Evolutionary conservation across 1,139 yeast species (phyloP), one percentile per base, ranked within the genome.

Genomic region (Yamadazyma blattariae): DNA sequence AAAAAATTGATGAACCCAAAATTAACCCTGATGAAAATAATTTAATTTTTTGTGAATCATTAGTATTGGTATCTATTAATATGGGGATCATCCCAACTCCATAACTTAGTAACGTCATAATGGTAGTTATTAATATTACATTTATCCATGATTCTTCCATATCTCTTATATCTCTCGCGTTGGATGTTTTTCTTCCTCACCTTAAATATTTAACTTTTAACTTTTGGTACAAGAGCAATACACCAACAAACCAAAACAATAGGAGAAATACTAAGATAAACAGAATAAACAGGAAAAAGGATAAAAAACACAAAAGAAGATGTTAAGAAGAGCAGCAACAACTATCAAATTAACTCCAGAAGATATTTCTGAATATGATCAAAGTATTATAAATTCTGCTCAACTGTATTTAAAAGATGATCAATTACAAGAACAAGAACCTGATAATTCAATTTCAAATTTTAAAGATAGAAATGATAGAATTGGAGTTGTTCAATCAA

Each of bases 281-380:
- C n/a, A n/a, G n/a, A n/a, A n/a, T n/a, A n/a, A n/a, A n/a, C n/a
- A n/a, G n/a, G n/a, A n/a, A n/a, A n/a, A n/a, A n/a, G n/a, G n/a
- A n/a, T n/a, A n/a, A n/a, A n/a, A n/a, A n/a, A n/a, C n/a, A n/a
- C n/a, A n/a, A n/a, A n/a, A n/a, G 4, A 33, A 11, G 8, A 80
- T 80, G 87, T 62, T 82, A 36, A 60, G 86, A 54, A 62, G 86
- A 41, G 80, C 74, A 5, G 82, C 87, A 2, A 81, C 88, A 0
- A 68, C 78, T 1, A 80, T 81, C 36, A 70, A 69, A 42, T 69
- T 82, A 35, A 79, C 84, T 0, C 82, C 83, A 1, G 86, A 79
- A 42, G 88, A 81, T 43, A 70, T 82, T 2, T 61, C 74, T 41
- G 80, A 71, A 35, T 80, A 77, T 44, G 87, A 81, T 42, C 84